phyloP scores from a whole-genome alignment of 176 grass and related monocot species.

The Puccinellia tenuiflora region DNA sequence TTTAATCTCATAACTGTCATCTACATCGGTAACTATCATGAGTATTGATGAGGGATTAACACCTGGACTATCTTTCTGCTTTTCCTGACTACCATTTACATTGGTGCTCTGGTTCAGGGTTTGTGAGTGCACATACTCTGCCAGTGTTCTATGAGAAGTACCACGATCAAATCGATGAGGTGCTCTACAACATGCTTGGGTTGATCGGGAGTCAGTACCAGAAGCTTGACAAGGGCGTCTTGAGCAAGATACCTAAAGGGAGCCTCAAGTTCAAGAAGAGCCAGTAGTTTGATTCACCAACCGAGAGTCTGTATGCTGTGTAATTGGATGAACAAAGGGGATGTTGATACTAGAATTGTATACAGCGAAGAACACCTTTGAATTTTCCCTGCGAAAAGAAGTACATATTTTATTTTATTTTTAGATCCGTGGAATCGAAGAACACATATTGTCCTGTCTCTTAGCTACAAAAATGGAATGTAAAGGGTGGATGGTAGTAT shows the following conservation, averaged over 20 bases:
- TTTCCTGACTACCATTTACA: neutral
- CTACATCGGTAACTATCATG: slow-evolving; percentile 58
- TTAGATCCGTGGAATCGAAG: neutral
- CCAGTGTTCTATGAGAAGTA: slow-evolving; percentile 87
- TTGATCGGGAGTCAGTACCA: slow-evolving; percentile 55
- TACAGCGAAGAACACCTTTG: neutral
- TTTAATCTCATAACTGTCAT: slow-evolving; percentile 80
- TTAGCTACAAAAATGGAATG: neutral
- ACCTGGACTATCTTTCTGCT: neutral
- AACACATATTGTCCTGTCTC: neutral
- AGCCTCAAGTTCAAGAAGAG: slow-evolving; percentile 60
- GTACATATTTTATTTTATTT: neutral
- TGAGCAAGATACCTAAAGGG: slow-evolving; percentile 67
- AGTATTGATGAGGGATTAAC: neutral
- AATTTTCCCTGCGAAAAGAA: neutral
- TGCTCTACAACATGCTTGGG: slow-evolving; percentile 54
- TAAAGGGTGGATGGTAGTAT: neutral
- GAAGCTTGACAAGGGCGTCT: slow-evolving; percentile 50
- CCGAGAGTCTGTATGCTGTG: neutral
- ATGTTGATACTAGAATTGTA: neutral
- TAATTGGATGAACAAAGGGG: neutral
- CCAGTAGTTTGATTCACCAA: slow-evolving; percentile 33
- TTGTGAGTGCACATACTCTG: slow-evolving; percentile 68
- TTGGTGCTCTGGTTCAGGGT: slow-evolving; percentile 48
- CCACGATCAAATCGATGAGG: slow-evolving; percentile 77